Evolutionary conservation across 805 yeast genomes (phyloP), one percentile per base, ranked within the genome.

Genomic region (Brettanomyces nanus): DNA sequence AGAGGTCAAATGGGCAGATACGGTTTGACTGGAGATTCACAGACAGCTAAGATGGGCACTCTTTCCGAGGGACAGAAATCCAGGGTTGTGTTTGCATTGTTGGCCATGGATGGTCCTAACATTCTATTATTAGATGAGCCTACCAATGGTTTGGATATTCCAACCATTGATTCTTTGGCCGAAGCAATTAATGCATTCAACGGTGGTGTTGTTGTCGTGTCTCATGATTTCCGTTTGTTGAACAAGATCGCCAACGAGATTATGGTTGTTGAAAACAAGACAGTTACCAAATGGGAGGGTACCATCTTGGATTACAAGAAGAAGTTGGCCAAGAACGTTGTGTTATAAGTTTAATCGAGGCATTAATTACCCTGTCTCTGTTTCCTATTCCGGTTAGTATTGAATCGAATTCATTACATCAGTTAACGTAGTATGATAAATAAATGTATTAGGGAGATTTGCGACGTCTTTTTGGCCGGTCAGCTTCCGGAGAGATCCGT

Each of bases 11-110:
- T 92, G 54, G 98, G 98, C 58, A 85, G 97, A 67, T 92, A 83
- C 58, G 98, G 98, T 67, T 77, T 92, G 57, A 90, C 97, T 46
- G 98, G 98, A 69, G 97, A 92, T 69, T 94, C 90, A 46, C 98
- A 92, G 73, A 92, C 97, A 40, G 85, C 96, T 31, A 89, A 86
- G 62, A 92, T 92, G 97, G 97, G 95, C 52, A 92, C 98, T 14
- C 68, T 92, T 48, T 89, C 97, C 15, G 98, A 92, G 73, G 98
- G 98, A 65, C 98, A 92, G 75, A 84, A 97, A 71, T 90, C 97
- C 48, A 82, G 98, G 69, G 98, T 92, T 51, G 98, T 92, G 40
- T 92, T 92, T 59, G 97, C 97, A 9, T 71, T 92, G 50, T 75
- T 92, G 57, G 98, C 98, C 36, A 73, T 92, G 51, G 97, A 92